A percentile compares a stretch with the other conserved stretches of the same genome.
Conservation (phyloP, 371 early-diverging fungal species). For the Syncephalis plumigaleata region DNA sequence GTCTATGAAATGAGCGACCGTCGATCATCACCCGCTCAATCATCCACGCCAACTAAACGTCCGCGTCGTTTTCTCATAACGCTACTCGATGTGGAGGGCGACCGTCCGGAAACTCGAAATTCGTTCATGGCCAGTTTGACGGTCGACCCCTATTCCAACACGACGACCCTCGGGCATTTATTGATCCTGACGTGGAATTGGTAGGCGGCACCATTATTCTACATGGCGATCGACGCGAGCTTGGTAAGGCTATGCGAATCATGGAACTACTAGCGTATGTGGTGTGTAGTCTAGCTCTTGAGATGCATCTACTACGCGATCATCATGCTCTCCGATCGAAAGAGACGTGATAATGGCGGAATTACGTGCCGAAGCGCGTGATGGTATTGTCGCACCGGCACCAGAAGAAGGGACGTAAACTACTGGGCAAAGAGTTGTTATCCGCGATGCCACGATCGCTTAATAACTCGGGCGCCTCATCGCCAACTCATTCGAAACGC, state of each 20-base stretch:
- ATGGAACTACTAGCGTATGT: conserved; percentile 23
- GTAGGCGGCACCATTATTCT: conserved; percentile 4
- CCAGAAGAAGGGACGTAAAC: conserved; percentile 5
- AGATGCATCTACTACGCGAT: conserved; percentile 24
- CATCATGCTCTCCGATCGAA: conserved; percentile 14
- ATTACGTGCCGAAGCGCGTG: too few relatives aligned
- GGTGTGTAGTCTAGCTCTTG: conserved; percentile 25
- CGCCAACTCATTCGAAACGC: conserved; percentile 4
- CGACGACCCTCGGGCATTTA: background rate
- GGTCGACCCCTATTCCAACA: background rate
- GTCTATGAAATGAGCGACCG: too few relatives aligned
- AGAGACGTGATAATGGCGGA: background rate
- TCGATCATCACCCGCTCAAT: too few relatives aligned
- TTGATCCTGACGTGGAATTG: background rate
- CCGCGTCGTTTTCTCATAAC: background rate
- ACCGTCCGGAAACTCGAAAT: background rate
- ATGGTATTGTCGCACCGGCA: too few relatives aligned
- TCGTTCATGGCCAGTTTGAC: conserved; percentile 2
- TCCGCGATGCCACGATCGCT: conserved; percentile 6
- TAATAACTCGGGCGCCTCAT: conserved; percentile 4
- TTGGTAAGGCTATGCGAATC: conserved; percentile 10
- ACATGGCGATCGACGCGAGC: background rate
- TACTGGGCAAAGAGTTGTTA: conserved; percentile 11
- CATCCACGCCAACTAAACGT: too few relatives aligned
- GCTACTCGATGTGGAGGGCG: conserved; percentile 1